Evolutionary conservation across 169 alveolate genomes (phyloP).

Genomic region (Theileria equi): DNA sequence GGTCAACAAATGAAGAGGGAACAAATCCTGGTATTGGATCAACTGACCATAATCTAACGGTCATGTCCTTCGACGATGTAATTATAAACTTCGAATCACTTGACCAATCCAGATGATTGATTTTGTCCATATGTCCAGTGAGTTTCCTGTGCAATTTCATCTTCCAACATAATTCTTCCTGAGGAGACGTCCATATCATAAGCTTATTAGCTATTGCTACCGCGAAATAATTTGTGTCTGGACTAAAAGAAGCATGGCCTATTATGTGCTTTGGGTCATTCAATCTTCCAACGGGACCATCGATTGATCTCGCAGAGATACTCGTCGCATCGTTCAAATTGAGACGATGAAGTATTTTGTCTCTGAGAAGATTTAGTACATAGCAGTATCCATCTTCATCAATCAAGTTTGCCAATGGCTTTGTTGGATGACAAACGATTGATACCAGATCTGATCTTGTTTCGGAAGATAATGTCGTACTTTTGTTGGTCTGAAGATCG

Average conservation of each 20-base stretch:
- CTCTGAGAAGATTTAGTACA: constrained; percentile 70
- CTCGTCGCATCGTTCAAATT: constrained; percentile 69
- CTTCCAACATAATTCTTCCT: constrained; percentile 60
- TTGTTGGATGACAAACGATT: constrained; percentile 75
- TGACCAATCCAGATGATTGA: constrained; percentile 76
- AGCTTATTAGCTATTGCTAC: constrained; percentile 64
- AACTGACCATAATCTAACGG: constrained; percentile 80
- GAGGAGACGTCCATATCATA: constrained; percentile 71
- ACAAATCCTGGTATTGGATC: constrained; percentile 64
- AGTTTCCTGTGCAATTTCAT: constrained; percentile 70
- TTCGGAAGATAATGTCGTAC: constrained; percentile 75
- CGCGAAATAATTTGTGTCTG: constrained; percentile 64
- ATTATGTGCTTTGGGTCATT: constrained; percentile 64
- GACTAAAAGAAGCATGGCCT: constrained; percentile 65
- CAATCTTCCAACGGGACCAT: constrained; percentile 22
- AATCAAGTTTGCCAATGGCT: constrained; percentile 67
- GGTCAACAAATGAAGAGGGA: constrained; percentile 77
- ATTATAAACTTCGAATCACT: constrained; percentile 64
- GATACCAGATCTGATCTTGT: constrained; percentile 67
- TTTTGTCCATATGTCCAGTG: constrained; percentile 73
- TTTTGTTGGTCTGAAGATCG: constrained; percentile 71
- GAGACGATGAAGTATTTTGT: constrained; percentile 67
- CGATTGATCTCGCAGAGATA: constrained; percentile 35
- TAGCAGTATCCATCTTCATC: constrained; percentile 76
- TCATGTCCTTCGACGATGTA: constrained; percentile 78